Conservation (phyloP, 2,329 filamentous ascomycete species). For the Colletotrichum abscissum region DNA sequence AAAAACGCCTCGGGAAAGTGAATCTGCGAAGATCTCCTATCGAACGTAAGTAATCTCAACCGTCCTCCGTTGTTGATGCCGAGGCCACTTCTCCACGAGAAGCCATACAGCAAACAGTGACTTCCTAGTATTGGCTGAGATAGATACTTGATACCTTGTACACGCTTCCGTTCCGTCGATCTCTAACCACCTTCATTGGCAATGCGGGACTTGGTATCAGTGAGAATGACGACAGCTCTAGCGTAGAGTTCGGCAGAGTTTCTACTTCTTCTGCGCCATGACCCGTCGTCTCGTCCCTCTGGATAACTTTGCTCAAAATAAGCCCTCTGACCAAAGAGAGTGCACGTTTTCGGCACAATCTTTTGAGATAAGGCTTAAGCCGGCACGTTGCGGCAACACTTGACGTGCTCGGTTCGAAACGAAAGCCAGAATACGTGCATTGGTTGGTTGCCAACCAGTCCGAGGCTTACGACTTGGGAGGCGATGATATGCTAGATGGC, state of each 20-base stretch:
- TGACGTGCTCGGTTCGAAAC: not conserved
- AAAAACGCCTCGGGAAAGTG: not conserved
- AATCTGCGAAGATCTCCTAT: not conserved
- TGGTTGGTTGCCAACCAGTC: not conserved
- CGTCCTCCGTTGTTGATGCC: not conserved
- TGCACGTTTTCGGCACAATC: not conserved
- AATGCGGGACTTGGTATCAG: not conserved
- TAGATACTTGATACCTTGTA: not conserved
- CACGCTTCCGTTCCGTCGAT: not conserved
- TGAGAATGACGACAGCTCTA: not conserved
- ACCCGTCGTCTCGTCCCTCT: slow-evolving; percentile 24
- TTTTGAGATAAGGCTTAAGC: slow-evolving; percentile 6
- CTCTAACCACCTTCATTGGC: not conserved
- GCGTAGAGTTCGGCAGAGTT: slow-evolving; percentile 26
- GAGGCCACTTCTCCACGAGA: not conserved
- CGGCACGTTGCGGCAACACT: not conserved
- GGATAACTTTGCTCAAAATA: slow-evolving; percentile 25
- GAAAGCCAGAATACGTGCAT: not conserved
- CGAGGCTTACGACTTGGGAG: not conserved
- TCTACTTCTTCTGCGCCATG: slow-evolving; percentile 11
- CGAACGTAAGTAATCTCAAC: not conserved
- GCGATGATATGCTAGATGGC: slow-evolving; percentile 6
- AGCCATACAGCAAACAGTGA: not conserved
- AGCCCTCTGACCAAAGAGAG: not conserved
- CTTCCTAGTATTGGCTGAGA: not conserved